Evolutionary conservation across 164 flowering plant species (phyloP).

Genomic region (Santalum album): DNA sequence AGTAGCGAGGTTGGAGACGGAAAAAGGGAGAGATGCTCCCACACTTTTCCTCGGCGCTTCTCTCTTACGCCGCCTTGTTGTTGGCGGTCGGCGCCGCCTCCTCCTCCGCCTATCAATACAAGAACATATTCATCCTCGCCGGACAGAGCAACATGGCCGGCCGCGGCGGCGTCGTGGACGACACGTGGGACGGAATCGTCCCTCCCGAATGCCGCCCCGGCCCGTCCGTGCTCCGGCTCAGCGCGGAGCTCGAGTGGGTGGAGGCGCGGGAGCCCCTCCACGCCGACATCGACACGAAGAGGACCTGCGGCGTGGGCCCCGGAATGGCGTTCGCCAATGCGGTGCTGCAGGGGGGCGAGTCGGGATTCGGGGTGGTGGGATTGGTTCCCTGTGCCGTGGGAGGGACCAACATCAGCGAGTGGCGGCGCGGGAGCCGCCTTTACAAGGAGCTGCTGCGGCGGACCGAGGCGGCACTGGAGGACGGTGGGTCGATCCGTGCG

Average conservation of each 20-base stretch:
- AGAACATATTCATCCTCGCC: slow-evolving; percentile 42
- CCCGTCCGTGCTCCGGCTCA: slow-evolving; percentile 40
- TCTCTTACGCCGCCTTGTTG: neutral
- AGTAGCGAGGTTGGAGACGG: neutral
- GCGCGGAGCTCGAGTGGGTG: slow-evolving; percentile 40
- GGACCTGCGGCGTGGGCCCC: slow-evolving; percentile 76
- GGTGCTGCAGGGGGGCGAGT: slow-evolving; percentile 6
- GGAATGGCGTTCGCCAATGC: slow-evolving; percentile 67
- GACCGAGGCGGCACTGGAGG: slow-evolving; percentile 25
- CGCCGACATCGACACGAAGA: slow-evolving; percentile 45
- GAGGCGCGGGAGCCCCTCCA: slow-evolving; percentile 66
- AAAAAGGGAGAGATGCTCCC: neutral
- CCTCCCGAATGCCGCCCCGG: slow-evolving; percentile 45
- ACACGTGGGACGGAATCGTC: slow-evolving; percentile 52
- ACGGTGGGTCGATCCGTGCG: slow-evolving; percentile 31
- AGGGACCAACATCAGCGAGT: slow-evolving; percentile 58
- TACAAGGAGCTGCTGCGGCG: slow-evolving; percentile 43
- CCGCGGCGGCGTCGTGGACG: slow-evolving; percentile 49
- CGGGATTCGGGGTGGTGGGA: slow-evolving; percentile 32
- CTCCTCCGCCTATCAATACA: neutral
- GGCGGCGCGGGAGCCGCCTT: slow-evolving; percentile 44
- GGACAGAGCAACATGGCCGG: slow-evolving; percentile 95
- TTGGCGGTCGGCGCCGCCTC: neutral
- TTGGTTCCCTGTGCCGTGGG: slow-evolving; percentile 83
- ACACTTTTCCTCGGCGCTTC: neutral